Evolutionary conservation across 2,329 filamentous ascomycete genomes (phyloP).

Genomic region (Fonsecaea pedrosoi): DNA sequence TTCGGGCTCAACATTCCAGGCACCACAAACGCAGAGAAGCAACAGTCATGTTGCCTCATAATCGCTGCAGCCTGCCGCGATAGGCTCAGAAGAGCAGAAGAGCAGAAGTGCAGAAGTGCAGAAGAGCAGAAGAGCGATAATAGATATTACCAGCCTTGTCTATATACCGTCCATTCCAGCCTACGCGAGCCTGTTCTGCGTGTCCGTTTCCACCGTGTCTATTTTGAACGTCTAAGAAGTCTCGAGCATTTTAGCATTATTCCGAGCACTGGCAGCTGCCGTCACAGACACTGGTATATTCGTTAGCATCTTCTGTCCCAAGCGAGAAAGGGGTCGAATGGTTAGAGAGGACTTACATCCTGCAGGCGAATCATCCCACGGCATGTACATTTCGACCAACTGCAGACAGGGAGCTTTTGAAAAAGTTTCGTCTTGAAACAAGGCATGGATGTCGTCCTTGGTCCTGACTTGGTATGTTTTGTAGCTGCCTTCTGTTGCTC

Average conservation of each 20-base stretch:
- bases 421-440: conserved; percentile 45
- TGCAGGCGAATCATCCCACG: conserved; percentile 46
- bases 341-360: conserved; percentile 36
- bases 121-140: neutral
- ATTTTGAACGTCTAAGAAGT: conserved; percentile 2
- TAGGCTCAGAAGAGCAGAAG: neutral
- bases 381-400: conserved; percentile 54
- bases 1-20: conserved; percentile 27
- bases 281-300: neutral
- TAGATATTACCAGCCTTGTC: neutral
- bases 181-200: neutral
- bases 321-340: neutral
- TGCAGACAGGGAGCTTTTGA: conserved; percentile 49
- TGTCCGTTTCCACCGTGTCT: neutral
- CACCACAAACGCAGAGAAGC: neutral
- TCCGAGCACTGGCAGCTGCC: conserved; percentile 65
- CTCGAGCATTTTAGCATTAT: conserved; percentile 60
- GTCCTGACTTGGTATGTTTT: conserved; percentile 73
- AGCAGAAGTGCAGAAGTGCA: neutral
- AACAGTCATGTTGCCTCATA: neutral
- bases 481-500: conserved; percentile 42
- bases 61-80: neutral
- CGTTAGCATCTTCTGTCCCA: conserved; percentile 53
- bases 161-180: neutral
- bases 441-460: conserved; percentile 44